Evolutionary conservation across 108 stramenopile genomes (phyloP).

Genomic region (Stephanodiscus triporus): DNA sequence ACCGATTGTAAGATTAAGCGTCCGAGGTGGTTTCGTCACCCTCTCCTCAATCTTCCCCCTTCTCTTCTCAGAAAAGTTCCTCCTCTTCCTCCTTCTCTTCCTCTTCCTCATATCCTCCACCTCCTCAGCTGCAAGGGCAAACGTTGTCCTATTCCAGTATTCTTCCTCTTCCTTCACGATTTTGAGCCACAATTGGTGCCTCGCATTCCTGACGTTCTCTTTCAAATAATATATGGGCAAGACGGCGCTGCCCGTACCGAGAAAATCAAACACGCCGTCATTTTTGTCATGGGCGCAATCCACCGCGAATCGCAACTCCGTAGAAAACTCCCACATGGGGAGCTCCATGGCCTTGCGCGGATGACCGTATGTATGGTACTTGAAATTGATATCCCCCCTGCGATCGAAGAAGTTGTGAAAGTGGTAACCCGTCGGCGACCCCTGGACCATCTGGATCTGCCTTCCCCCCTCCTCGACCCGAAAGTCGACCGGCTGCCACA

Average conservation of each 20-base stretch:
- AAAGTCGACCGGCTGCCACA: conserved; percentile 30
- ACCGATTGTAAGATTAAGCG: too few relatives aligned
- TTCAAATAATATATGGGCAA: conserved; percentile 36
- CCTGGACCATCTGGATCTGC: background rate
- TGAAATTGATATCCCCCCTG: conserved; percentile 32
- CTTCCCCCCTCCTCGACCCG: conserved; percentile 26
- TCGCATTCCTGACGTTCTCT: conserved; percentile 15
- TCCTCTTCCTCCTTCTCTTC: too few relatives aligned
- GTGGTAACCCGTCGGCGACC: conserved; percentile 53
- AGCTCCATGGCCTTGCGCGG: background rate
- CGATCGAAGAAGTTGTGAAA: conserved; percentile 61
- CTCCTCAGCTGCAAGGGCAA: too few relatives aligned
- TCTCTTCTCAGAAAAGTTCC: too few relatives aligned
- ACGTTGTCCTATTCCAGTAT: background rate
- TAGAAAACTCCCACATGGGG: conserved; percentile 3
- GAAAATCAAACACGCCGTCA: conserved; percentile 2
- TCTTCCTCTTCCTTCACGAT: conserved; percentile 25
- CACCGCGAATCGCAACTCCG: conserved; percentile 31
- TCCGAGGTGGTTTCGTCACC: too few relatives aligned
- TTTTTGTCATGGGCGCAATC: conserved; percentile 30
- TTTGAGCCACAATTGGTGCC: conserved; percentile 25
- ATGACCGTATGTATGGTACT: conserved; percentile 62
- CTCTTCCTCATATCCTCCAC: too few relatives aligned
- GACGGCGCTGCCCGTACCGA: conserved; percentile 9
- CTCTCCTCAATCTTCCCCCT: too few relatives aligned